A percentile compares a stretch with the other conserved stretches of the same genome.
Conservation (phyloP, 176 grass and related monocot species). For the Hordeum marinum region DNA sequence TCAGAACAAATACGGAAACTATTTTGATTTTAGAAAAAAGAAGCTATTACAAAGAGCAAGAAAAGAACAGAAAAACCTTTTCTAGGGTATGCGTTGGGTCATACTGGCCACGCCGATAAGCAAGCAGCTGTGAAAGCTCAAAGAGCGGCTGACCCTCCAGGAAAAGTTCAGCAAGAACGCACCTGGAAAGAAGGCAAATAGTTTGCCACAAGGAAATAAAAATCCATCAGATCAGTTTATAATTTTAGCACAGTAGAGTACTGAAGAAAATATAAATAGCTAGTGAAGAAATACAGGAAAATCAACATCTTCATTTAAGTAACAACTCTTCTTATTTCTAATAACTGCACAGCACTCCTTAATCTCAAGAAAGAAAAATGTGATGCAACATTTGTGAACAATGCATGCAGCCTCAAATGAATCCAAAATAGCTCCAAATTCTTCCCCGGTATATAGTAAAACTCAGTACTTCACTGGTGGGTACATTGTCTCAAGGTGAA, state of each 20-base stretch:
- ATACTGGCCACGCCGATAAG: conserved; percentile 91
- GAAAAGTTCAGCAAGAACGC: conserved; percentile 96
- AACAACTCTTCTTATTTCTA: not conserved
- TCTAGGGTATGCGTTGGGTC: conserved; percentile 68
- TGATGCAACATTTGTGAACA: not conserved
- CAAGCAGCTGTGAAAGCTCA: conserved; percentile 91
- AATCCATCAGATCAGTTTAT: not conserved
- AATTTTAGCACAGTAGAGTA: conserved; percentile 1
- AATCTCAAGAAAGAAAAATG: not conserved
- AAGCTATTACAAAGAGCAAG: not conserved
- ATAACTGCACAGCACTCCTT: not conserved
- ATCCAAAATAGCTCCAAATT: not conserved
- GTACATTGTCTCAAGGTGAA: not conserved
- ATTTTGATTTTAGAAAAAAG: not conserved
- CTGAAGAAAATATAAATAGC: not conserved
- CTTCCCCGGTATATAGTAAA: not conserved
- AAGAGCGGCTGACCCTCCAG: conserved; percentile 83
- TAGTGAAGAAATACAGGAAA: not conserved
- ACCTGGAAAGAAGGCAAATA: conserved; percentile 49
- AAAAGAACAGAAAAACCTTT: conserved; percentile 59
- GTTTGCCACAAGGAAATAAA: conserved; percentile 5
- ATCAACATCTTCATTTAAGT: not conserved
- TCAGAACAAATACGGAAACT: not conserved
- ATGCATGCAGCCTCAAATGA: conserved; percentile 3
- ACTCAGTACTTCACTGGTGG: not conserved